phyloP scores from a whole-genome alignment of 2,329 filamentous ascomycete genomes.

The Periconia sp. region DNA sequence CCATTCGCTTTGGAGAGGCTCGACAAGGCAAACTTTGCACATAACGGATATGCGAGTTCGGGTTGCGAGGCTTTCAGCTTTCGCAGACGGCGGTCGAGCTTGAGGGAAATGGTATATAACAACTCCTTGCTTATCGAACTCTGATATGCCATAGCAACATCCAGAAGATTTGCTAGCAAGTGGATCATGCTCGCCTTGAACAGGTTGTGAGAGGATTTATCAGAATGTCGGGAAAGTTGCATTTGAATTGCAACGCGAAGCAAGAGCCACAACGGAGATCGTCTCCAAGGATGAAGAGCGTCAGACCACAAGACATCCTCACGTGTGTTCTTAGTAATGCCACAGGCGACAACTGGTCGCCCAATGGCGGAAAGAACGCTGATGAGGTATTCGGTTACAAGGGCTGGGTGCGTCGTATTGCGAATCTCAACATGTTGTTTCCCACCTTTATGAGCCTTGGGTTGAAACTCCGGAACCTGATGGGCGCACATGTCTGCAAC shows the following conservation, averaged over 20 bases:
- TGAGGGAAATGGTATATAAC: conserved; percentile 18
- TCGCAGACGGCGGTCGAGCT: conserved; percentile 23
- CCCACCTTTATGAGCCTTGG: conserved; percentile 44
- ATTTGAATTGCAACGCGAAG: conserved; percentile 56
- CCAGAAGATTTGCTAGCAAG: conserved; percentile 49
- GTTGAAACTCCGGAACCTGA: conserved; percentile 35
- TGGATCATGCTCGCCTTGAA: conserved; percentile 59
- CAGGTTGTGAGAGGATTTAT: not conserved
- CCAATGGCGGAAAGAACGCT: conserved; percentile 45
- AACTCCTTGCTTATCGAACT: conserved; percentile 8
- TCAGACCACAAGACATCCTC: conserved; percentile 56
- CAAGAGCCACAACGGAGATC: conserved; percentile 59
- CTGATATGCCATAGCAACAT: conserved; percentile 1
- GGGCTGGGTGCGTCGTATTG: conserved; percentile 53
- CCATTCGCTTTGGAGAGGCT: conserved; percentile 7
- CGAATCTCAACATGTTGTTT: conserved; percentile 45
- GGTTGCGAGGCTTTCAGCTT: conserved; percentile 21
- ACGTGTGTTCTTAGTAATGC: conserved; percentile 56
- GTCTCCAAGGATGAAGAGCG: conserved; percentile 48
- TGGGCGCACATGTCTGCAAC: conserved; percentile 44
- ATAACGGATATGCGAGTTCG: conserved; percentile 3
- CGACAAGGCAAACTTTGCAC: conserved; percentile 2
- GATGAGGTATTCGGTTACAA: conserved; percentile 57
- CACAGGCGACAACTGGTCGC: conserved; percentile 7
- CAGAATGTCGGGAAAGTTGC: conserved; percentile 25